Percentiles rank a stretch among this genome's conserved stretches.
phyloP scores from a whole-genome alignment of 192 early-diverging fungal species.

The Bifiguratus adelaidae region DNA sequence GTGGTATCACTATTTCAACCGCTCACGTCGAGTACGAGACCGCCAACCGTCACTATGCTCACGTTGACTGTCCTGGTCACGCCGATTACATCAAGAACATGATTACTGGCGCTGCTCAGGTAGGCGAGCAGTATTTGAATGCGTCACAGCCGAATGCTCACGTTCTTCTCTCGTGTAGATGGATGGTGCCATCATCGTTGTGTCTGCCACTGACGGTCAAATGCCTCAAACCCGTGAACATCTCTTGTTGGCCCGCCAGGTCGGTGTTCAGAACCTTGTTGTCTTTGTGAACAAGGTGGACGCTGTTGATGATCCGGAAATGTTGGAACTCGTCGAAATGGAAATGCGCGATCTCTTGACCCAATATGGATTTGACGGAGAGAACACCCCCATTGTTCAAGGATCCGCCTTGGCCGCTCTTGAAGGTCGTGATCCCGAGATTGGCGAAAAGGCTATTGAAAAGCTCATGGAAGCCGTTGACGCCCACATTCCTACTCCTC shows the following conservation, averaged over 20 bases:
- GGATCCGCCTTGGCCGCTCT: slow-evolving; percentile 94
- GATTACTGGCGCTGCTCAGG: slow-evolving; percentile 96
- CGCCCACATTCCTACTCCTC: slow-evolving; percentile 80
- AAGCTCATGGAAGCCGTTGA: slow-evolving; percentile 95
- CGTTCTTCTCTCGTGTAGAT: slow-evolving; percentile 27
- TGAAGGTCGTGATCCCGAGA: slow-evolving; percentile 81
- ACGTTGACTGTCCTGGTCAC: slow-evolving; percentile 98
- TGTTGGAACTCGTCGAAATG: slow-evolving; percentile 98
- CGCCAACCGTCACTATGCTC: slow-evolving; percentile 80
- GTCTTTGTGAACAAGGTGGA: slow-evolving; percentile 99
- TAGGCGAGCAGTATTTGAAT: slow-evolving; percentile 7
- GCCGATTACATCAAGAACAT: slow-evolving; percentile 99
- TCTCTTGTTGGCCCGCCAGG: slow-evolving; percentile 90
- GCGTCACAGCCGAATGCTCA: background rate
- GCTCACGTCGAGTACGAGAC: slow-evolving; percentile 98
- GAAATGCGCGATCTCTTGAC: slow-evolving; percentile 92
- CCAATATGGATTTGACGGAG: slow-evolving; percentile 90
- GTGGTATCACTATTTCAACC: slow-evolving; percentile 96
- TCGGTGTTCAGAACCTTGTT: slow-evolving; percentile 86
- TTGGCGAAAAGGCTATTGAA: slow-evolving; percentile 79
- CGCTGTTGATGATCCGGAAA: slow-evolving; percentile 90
- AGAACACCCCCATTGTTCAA: slow-evolving; percentile 81
- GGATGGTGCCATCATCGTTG: slow-evolving; percentile 98
- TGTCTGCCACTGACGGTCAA: slow-evolving; percentile 95
- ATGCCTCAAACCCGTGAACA: slow-evolving; percentile 99